phyloP scores from a whole-genome alignment of 2,329 filamentous ascomycete genomes.

The Setomelanomma holmii region DNA sequence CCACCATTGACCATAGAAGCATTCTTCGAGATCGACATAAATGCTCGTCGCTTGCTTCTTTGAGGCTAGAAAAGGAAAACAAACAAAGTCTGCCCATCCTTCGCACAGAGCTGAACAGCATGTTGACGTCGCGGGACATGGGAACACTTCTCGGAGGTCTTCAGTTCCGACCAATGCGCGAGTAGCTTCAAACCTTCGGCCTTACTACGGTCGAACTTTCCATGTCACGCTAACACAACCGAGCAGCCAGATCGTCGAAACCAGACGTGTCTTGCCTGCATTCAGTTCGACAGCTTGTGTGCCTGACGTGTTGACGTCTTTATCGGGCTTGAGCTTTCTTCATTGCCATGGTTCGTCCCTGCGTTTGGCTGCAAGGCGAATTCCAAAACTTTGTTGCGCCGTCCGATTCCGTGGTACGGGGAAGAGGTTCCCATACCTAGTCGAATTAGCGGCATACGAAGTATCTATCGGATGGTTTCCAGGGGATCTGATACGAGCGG shows the following conservation, averaged over 20 bases:
- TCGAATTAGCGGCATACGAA: not conserved
- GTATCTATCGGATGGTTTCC: not conserved
- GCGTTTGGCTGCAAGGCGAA: not conserved
- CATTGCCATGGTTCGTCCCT: not conserved
- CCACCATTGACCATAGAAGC: no score
- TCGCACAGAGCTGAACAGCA: not conserved
- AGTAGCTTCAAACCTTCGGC: not conserved
- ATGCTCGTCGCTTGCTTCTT: not conserved
- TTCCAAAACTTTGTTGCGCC: not conserved
- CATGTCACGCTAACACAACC: not conserved
- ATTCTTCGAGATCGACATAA: not conserved
- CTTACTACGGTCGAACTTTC: not conserved
- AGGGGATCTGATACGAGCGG: conserved; percentile 25
- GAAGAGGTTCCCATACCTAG: not conserved
- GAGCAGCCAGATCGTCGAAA: not conserved
- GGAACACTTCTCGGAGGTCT: not conserved
- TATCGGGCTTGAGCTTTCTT: not conserved
- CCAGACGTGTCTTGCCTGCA: not conserved
- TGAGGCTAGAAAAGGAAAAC: not conserved
- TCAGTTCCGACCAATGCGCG: not conserved
- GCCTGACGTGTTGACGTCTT: not conserved
- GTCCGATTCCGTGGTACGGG: not conserved
- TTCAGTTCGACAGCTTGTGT: not conserved
- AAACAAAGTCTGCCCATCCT: not conserved
- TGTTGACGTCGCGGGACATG: not conserved